Evolutionary conservation across 176 grass and related monocot species (phyloP), one percentile per base, ranked within the genome.

Genomic region (Sorghum bicolor): DNA sequence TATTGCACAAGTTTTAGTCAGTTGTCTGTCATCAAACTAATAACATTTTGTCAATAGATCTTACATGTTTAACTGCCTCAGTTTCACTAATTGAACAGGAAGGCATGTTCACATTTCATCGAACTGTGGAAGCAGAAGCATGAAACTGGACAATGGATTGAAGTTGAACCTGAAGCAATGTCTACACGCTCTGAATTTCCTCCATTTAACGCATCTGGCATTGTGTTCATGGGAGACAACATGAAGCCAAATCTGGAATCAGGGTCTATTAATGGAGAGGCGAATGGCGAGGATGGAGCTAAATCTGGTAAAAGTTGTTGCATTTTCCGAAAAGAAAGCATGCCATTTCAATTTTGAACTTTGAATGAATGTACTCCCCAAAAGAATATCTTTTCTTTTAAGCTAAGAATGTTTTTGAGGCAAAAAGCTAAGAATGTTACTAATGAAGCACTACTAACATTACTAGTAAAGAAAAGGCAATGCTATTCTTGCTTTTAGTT

Each of bases 101-200:
- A 86, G 82, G 96, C 93, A 5, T 93, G 93, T 73, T 83, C 88
- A 15, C 86, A 88, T 80, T 98, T 98, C 79, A 89, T 94, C 32
- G 93, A 92, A 60, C 78, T 99, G 52, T 99, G 97, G 97, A 99
- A 89, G 89, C 89, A 87, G 86, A 99, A 99, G 32, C 97, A 99
- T 73, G 97, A 99, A 78, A 94, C 93, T 78, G 97, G 97, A 60
- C 97, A 99, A 85, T 99, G 97, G 97, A 84, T 99, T 63, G 97
- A 99, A 61, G 91, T 96, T 88, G 97, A 99, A 81, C 89, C 88
- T 60, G 97, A 99, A 84, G 84, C 89, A 77, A 96, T 99, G 88
- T 94, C 97, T 50, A 84, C 77, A 68, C 97, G 84, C 68, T 99
- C 91, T 79, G 97, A 99, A 78, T 88, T 96, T 87, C 89, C 91